Evolutionary conservation across 2,329 filamentous ascomycete species (phyloP).

Genomic region (Metarhizium rileyi): DNA sequence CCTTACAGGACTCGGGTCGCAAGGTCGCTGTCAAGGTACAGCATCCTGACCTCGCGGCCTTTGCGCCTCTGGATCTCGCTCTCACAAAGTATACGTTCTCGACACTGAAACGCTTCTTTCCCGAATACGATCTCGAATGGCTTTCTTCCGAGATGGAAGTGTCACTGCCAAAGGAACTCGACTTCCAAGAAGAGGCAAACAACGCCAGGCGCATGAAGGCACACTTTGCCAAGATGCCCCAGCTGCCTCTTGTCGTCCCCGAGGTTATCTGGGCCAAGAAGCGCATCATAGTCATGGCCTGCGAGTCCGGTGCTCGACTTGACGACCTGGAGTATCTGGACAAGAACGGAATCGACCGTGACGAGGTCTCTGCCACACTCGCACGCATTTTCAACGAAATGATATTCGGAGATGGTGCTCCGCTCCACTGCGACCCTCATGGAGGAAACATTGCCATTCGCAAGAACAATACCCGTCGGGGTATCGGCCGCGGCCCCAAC

Average conservation of each 20-base stretch:
- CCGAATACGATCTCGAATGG: slow-evolving; percentile 97
- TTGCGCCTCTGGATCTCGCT: slow-evolving; percentile 78
- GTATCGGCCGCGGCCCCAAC: slow-evolving; percentile 49
- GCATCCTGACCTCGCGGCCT: slow-evolving; percentile 81
- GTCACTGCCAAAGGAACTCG: slow-evolving; percentile 82
- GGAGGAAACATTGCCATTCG: slow-evolving; percentile 93
- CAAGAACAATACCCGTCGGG: slow-evolving; percentile 52
- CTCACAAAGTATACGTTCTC: slow-evolving; percentile 85
- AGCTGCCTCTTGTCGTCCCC: slow-evolving; percentile 79
- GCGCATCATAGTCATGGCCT: slow-evolving; percentile 92
- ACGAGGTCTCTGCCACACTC: slow-evolving; percentile 87
- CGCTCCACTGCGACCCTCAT: slow-evolving; percentile 93
- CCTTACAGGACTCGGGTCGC: slow-evolving; percentile 69
- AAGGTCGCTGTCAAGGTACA: slow-evolving; percentile 95
- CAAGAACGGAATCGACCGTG: slow-evolving; percentile 75
- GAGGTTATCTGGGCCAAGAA: slow-evolving; percentile 82
- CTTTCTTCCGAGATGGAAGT: slow-evolving; percentile 85
- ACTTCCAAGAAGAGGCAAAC: slow-evolving; percentile 75
- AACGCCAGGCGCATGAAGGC: slow-evolving; percentile 73
- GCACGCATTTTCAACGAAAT: slow-evolving; percentile 97
- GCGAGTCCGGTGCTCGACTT: slow-evolving; percentile 72
- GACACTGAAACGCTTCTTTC: slow-evolving; percentile 85
- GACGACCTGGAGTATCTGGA: slow-evolving; percentile 88
- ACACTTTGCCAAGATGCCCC: slow-evolving; percentile 67
- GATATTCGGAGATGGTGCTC: slow-evolving; percentile 87